Conservation (phyloP, 257 asterid genomes). For the Prunella vulgaris region DNA sequence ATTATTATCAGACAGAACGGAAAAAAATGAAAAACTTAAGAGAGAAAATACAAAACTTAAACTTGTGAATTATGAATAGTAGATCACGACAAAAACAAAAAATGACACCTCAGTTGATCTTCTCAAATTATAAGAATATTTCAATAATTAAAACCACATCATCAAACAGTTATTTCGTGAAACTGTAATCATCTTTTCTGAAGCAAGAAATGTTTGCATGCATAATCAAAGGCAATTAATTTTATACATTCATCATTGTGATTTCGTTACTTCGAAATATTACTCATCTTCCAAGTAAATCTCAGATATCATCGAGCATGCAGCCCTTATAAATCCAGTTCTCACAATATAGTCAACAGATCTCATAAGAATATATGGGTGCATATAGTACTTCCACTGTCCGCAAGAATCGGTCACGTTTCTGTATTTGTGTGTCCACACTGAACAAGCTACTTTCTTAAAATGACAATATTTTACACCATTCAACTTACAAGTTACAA, state of each 20-base stretch:
- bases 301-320: neutral
- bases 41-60: neutral
- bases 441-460: too few species aligned
- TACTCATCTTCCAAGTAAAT: neutral
- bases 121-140: slow-evolving; percentile 9
- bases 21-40: neutral
- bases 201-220: neutral
- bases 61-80: neutral
- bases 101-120: neutral
- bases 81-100: neutral
- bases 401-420: too few species aligned
- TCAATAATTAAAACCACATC: neutral
- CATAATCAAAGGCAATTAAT: neutral
- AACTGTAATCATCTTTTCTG: neutral
- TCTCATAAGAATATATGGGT: neutral
- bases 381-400: neutral
- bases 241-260: neutral
- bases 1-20: neutral
- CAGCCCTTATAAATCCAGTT: neutral
- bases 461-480: too few species aligned
- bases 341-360: neutral
- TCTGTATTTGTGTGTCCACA: too few species aligned
- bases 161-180: neutral
- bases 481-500: too few species aligned
- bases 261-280: neutral